Conservation (phyloP, 2,329 filamentous ascomycete species). For the Monosporascus ibericus region DNA sequence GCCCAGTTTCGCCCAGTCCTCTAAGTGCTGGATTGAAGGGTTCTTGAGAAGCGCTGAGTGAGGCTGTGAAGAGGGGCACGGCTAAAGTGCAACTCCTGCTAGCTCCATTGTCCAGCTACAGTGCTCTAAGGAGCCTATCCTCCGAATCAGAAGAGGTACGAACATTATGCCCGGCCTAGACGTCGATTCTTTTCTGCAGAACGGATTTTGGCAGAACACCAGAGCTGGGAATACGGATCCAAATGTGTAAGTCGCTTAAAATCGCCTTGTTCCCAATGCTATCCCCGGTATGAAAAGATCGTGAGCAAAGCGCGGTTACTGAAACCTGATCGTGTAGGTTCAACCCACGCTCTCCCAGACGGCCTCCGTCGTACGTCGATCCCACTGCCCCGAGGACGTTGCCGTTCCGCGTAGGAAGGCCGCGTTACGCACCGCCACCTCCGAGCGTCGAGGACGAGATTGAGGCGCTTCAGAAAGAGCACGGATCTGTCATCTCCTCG, state of each 20-base stretch:
- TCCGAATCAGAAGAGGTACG: slow-evolving; percentile 6
- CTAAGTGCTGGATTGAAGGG: not conserved
- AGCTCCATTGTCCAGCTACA: slow-evolving; percentile 8
- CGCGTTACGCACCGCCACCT: slow-evolving; percentile 46
- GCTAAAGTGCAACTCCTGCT: slow-evolving; percentile 11
- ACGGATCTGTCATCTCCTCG: slow-evolving; percentile 31
- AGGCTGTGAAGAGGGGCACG: slow-evolving; percentile 16
- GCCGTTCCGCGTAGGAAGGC: slow-evolving; percentile 15
- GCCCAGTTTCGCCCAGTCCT: not conserved
- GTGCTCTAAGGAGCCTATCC: slow-evolving; percentile 16
- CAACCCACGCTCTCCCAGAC: slow-evolving; percentile 8
- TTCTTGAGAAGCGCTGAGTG: slow-evolving; percentile 3
- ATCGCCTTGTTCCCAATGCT: slow-evolving; percentile 1
- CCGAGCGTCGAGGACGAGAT: slow-evolving; percentile 66
- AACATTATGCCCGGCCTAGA: slow-evolving; percentile 21
- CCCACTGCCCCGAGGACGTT: slow-evolving; percentile 13
- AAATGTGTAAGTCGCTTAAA: slow-evolving; percentile 17
- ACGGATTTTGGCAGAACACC: slow-evolving; percentile 26
- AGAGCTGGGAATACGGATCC: slow-evolving; percentile 19
- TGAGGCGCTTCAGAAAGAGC: slow-evolving; percentile 56
- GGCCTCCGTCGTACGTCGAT: slow-evolving; percentile 15
- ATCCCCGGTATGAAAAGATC: not conserved
- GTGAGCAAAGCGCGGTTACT: slow-evolving; percentile 7
- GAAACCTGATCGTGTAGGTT: slow-evolving; percentile 13
- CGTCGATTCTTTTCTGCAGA: slow-evolving; percentile 21